A percentile compares a stretch with the other conserved stretches of the same genome.
Evolutionary conservation across 2,329 filamentous ascomycete species (phyloP).

Genomic region (Colletotrichum liaoningense): DNA sequence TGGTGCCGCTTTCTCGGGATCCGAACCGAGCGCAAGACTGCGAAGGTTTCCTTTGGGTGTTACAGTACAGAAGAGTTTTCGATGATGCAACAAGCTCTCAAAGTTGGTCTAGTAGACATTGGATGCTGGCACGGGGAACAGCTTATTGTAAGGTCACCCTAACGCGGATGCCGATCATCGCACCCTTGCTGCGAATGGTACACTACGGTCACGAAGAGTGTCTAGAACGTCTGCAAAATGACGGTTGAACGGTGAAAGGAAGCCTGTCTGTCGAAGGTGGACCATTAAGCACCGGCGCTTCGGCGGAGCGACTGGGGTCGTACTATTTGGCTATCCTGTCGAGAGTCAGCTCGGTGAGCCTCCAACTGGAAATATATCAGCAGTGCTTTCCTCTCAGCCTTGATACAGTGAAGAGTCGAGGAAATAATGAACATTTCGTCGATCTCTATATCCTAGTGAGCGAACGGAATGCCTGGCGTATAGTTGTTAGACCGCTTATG

Average conservation of each 20-base stretch:
- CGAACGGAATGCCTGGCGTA: neutral
- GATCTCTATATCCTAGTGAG: neutral
- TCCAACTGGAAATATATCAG: neutral
- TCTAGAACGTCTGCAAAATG: constrained; percentile 13
- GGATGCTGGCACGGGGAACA: neutral
- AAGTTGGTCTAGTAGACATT: neutral
- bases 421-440: neutral
- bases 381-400: neutral
- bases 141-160: neutral
- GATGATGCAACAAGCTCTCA: neutral
- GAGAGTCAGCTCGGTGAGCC: neutral
- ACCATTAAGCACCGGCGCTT: neutral
- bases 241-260: constrained; percentile 14
- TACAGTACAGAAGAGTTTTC: neutral
- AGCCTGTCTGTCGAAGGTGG: neutral
- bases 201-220: neutral
- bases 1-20: neutral
- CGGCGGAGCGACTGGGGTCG: neutral
- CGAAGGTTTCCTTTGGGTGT: neutral
- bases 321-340: neutral
- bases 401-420: neutral
- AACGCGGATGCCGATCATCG: constrained; percentile 1
- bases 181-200: neutral
- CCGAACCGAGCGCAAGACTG: neutral
- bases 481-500: neutral